Evolutionary conservation across 1,284 basidiomycete species (phyloP), one percentile per base, ranked within the genome.

Genomic region (Butyriboletus appendiculatus): DNA sequence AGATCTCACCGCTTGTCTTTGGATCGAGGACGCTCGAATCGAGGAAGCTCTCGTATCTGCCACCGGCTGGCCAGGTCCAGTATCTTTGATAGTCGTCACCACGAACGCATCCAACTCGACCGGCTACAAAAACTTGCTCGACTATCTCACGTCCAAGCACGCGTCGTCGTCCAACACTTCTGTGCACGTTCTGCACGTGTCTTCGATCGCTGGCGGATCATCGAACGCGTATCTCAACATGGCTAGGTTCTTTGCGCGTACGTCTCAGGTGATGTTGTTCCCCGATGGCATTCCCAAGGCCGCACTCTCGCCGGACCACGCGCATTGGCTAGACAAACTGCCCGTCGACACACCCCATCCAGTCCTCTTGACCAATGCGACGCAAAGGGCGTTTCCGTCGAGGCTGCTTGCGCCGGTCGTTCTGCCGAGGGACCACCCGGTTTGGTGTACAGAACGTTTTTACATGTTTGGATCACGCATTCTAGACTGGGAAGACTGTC

Each of bases 391-490:
- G 44, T 68, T 71, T 55, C 67, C 75, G 6, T 74, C 77, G 47
- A 62, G 70, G 30, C 53, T 65, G 9, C 66, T 80, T 0, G 73
- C 81, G 2, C 81, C 84, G 3, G 56, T 82, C 16, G 58, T 83
- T 24, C 57, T 87, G 28, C 70, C 68, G 18, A 77, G 73, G 40
- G 75, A 81, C 58, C 69, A 82, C 59, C 71, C 76, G 3, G 65
- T 80, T 5, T 88, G 86, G 86, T 88, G 86, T 61, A 77, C 80
- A 0, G 86, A 88, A 57, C 77, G 84, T 26, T 73, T 79, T 58
- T 80, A 83, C 57, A 61, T 76, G 30, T 65, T 73, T 42, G 67
- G 70, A 38, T 75, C 77, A 14, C 81, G 83, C 24, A 55, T 64
- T 1, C 66, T 73, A 2, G 82, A 85, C 56, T 88, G 85, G 86